Percentiles rank a stretch among this genome's conserved stretches.
Conservation (phyloP, 176 grass and related monocot genomes). For the Metroxylon sagu region DNA sequence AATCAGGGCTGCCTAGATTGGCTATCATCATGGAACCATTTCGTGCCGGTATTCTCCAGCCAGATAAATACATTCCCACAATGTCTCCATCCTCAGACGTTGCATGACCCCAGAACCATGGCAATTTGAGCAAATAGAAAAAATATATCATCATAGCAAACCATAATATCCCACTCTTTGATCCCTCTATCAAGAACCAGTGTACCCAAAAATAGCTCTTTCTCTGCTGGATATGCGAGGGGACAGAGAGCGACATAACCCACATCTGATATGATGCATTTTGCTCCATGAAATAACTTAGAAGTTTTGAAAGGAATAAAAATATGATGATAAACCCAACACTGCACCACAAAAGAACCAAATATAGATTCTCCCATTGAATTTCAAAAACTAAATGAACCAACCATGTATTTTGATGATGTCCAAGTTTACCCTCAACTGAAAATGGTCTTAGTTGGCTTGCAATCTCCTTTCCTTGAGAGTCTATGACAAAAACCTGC, state of each 20-base stretch:
- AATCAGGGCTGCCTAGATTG: slow-evolving; percentile 50
- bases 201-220: slow-evolving; percentile 38
- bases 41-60: slow-evolving; percentile 43
- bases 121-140: slow-evolving; percentile 61
- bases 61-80: slow-evolving; percentile 61
- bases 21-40: slow-evolving; percentile 7
- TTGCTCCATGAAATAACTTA: slow-evolving; percentile 35
- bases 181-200: slow-evolving; percentile 62
- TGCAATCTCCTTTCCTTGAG: slow-evolving; percentile 34
- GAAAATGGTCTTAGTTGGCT: slow-evolving; percentile 62
- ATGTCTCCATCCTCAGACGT: slow-evolving; percentile 67
- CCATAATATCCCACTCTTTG: slow-evolving; percentile 56
- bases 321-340: slow-evolving; percentile 38
- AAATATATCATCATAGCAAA: slow-evolving; percentile 45
- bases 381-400: slow-evolving; percentile 63
- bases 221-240: slow-evolving; percentile 29
- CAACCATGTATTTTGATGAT: slow-evolving; percentile 27
- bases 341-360: slow-evolving; percentile 57
- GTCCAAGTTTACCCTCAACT: slow-evolving; percentile 42
- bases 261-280: slow-evolving; percentile 31
- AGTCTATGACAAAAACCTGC: slow-evolving; percentile 60
- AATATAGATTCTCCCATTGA: slow-evolving; percentile 67
- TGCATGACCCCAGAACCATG: slow-evolving; percentile 76
- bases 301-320: slow-evolving; percentile 40
- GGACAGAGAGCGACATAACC: slow-evolving; percentile 25